phyloP scores from a whole-genome alignment of 108 stramenopile genomes.

The Discostella pseudostelligera region DNA sequence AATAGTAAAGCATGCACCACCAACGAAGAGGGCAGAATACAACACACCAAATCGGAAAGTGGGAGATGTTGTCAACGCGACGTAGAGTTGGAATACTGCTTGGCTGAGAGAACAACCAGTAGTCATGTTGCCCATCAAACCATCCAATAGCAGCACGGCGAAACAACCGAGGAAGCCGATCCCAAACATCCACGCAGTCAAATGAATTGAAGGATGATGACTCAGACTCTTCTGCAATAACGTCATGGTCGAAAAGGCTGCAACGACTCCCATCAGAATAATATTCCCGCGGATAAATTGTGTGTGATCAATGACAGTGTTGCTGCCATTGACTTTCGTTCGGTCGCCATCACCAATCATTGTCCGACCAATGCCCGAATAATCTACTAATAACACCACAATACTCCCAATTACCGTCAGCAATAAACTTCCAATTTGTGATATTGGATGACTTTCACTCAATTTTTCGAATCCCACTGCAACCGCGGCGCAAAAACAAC shows the following conservation, averaged over 20 bases:
- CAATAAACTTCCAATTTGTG: conserved; percentile 25
- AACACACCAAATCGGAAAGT: conserved; percentile 35
- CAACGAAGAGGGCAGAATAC: conserved; percentile 30
- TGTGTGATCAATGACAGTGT: conserved; percentile 7
- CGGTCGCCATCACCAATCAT: background rate
- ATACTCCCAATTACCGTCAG: conserved; percentile 35
- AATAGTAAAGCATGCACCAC: conserved; percentile 36
- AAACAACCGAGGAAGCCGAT: conserved; percentile 21
- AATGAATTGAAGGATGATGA: conserved; percentile 36
- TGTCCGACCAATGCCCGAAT: conserved; percentile 12
- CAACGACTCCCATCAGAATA: conserved; percentile 23
- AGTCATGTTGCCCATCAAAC: conserved; percentile 20
- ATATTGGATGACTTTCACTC: conserved; percentile 11
- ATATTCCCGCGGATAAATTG: conserved; percentile 38
- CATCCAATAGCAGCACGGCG: conserved; percentile 19
- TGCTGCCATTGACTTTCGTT: background rate
- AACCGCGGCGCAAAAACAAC: conserved; percentile 29
- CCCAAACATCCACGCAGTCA: conserved; percentile 39
- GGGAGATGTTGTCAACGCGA: conserved; percentile 26
- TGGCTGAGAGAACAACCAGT: conserved; percentile 31
- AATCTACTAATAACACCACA: conserved; percentile 35
- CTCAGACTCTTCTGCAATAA: conserved; percentile 32
- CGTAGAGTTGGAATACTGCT: conserved; percentile 16
- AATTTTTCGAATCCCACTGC: conserved; percentile 28
- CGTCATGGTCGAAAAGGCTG: conserved; percentile 26